Evolutionary conservation across 441 rosid species (phyloP), one percentile per base, ranked within the genome.

Genomic region (Erodium trifolium): DNA sequence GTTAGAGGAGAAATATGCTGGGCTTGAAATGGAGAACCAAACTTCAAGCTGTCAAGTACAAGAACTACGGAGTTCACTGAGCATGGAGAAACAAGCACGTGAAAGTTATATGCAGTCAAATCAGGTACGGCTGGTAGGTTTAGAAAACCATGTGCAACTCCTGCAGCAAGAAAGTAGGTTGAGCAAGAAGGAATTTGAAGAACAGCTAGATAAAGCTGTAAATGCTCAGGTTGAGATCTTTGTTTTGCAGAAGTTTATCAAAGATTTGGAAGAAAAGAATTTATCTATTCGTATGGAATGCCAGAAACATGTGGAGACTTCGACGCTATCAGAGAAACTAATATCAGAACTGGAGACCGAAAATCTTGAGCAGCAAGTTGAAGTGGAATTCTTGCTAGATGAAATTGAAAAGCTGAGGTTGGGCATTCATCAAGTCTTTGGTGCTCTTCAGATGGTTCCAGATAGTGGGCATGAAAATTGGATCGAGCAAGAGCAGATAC

Each of bases 311-410:
- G 81, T 76, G 1, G 90, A 89, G 77, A 83, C 85, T 14, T 83
- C 89, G 0, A 86, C 85, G 51, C 68, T 84, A 31, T 85, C 92
- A 2, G 83, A 82, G 65, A 83, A 82, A 68, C 74, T 87, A 72
- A 85, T 89, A 41, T 65, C 84, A 13, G 88, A 85, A 69, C 74
- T 89, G 72, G 89, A 89, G 80, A 82, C 76, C 41, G 95, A 87
- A 82, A 89, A 83, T 82, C 86, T 89, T 0, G 92, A 87, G 81
- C 92, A 84, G 81, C 90, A 84, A 76, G 82, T 89, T 78, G 96
- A 87, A 79, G 79, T 82, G 72, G 89, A 88, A 63, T 82, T 92
- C 75, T 85, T 84, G 72, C 81, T 84, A 37, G 88, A 86, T 70
- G 90, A 92, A 81, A 80, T 92, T 70, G 84, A 84, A 57, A 83